Evolutionary conservation across 345 rosid genomes (phyloP), one percentile per base, ranked within the genome.

Genomic region (Toxicodendron radicans): DNA sequence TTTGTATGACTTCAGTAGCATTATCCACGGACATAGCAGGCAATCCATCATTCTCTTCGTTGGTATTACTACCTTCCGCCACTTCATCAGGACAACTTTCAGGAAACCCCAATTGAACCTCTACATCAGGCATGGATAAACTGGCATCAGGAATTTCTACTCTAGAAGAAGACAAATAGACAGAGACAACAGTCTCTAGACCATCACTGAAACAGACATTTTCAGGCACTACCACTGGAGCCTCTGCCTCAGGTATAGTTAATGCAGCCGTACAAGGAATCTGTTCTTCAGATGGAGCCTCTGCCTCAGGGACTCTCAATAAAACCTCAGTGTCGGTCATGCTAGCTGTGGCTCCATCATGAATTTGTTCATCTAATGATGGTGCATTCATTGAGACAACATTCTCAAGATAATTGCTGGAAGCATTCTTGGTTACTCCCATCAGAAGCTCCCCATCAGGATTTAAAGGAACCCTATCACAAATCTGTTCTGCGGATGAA

Each of bases 181-280:
- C 33, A 70, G 80, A 66, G 73, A 67, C 17, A 62, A 74, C 79
- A 79, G 64, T 60, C 72, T 75, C 73, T 24, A 17, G 70, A 75
- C 27, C 57, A 27, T 38, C 57, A 62, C 13, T 24, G n/a, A 33
- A 69, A 53, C 58, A 18, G 59, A 74, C 70, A 74, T 30, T 46
- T 46, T 78, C 71, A 64, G 80, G 51, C 59, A 61, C 59, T 53
- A 27, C 57, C 21, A 51, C 14, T 14, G 13, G 14, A 76, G 72
- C 76, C 63, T 76, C 85, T 73, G 59, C 79, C 72, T 68, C 68
- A 70, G 73, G 77, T 27, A 56, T 54, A 49, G 67, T 32, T 58
- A 57, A 43, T 32, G 53, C 41, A 32, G 66, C 38, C 58, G 6
- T 38, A 68, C 27, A 56, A 68, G 71, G 38, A 76, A 33, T 16